phyloP scores from a whole-genome alignment of 2,329 filamentous ascomycete genomes.

The Stagonosporopsis tanaceti region DNA sequence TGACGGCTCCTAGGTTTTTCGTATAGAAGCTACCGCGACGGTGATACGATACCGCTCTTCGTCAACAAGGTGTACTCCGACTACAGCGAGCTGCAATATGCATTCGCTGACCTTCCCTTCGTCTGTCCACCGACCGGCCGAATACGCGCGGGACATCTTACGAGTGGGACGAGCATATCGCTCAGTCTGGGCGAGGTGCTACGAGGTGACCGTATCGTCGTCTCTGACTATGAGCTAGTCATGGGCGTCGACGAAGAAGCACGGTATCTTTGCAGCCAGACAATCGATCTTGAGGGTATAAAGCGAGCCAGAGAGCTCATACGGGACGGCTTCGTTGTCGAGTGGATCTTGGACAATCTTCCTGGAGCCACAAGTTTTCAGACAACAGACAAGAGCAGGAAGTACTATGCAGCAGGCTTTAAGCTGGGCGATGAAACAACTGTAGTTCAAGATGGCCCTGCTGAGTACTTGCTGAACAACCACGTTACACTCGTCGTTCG shows the following conservation, averaged over 20 bases:
- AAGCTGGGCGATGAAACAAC: constrained; percentile 82
- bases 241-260: constrained; percentile 81
- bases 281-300: constrained; percentile 70
- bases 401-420: constrained; percentile 91
- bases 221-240: constrained; percentile 80
- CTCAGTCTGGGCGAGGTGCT: constrained; percentile 88
- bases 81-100: constrained; percentile 88
- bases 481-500: constrained; percentile 86
- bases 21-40: constrained; percentile 78
- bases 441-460: constrained; percentile 65
- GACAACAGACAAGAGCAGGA: constrained; percentile 81
- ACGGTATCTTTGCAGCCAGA: constrained; percentile 73
- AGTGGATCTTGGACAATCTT: constrained; percentile 94
- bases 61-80: constrained; percentile 94
- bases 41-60: constrained; percentile 81
- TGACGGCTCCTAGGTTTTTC: constrained; percentile 71
- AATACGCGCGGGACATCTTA: constrained; percentile 69
- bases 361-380: constrained; percentile 89
- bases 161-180: constrained; percentile 78
- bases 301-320: constrained; percentile 75
- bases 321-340: constrained; percentile 80
- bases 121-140: constrained; percentile 80
- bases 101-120: constrained; percentile 87
- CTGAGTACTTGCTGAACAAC: constrained; percentile 81
- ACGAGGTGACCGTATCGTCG: constrained; percentile 83